Evolutionary conservation across 2,329 filamentous ascomycete genomes (phyloP).

Genomic region (Aspergillus tubingensis): DNA sequence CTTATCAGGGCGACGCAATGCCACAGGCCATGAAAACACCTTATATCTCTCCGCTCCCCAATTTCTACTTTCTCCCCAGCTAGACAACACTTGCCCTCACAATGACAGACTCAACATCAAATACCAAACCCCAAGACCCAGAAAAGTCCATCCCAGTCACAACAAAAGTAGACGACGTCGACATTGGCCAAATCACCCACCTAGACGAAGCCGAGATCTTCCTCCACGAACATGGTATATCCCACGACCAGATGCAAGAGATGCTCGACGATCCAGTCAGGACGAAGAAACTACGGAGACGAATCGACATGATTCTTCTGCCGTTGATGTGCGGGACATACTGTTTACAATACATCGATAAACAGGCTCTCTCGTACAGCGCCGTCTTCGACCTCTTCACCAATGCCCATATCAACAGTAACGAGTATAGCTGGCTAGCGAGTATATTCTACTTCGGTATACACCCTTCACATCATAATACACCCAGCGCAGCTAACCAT

Average conservation of each 20-base stretch:
- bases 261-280: slow-evolving; percentile 47
- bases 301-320: slow-evolving; percentile 54
- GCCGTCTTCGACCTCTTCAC: slow-evolving; percentile 59
- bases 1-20: background rate
- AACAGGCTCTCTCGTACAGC: slow-evolving; percentile 55
- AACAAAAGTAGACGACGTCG: slow-evolving; percentile 17
- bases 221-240: slow-evolving; percentile 52
- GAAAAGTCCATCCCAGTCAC: background rate
- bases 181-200: slow-evolving; percentile 30
- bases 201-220: slow-evolving; percentile 55
- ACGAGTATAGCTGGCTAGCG: slow-evolving; percentile 56
- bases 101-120: background rate
- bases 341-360: slow-evolving; percentile 58
- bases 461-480: too few relatives aligned
- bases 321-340: slow-evolving; percentile 50
- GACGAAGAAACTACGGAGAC: slow-evolving; percentile 39
- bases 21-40: background rate
- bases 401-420: slow-evolving; percentile 48
- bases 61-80: too few relatives aligned
- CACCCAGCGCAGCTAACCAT: background rate
- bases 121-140: background rate
- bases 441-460: slow-evolving; percentile 57
- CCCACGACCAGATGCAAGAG: slow-evolving; percentile 44
- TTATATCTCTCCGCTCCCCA: background rate
- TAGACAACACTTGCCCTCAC: too few relatives aligned